Evolutionary conservation across 2,329 filamentous ascomycete genomes (phyloP).

Genomic region (Endothia cerciana): DNA sequence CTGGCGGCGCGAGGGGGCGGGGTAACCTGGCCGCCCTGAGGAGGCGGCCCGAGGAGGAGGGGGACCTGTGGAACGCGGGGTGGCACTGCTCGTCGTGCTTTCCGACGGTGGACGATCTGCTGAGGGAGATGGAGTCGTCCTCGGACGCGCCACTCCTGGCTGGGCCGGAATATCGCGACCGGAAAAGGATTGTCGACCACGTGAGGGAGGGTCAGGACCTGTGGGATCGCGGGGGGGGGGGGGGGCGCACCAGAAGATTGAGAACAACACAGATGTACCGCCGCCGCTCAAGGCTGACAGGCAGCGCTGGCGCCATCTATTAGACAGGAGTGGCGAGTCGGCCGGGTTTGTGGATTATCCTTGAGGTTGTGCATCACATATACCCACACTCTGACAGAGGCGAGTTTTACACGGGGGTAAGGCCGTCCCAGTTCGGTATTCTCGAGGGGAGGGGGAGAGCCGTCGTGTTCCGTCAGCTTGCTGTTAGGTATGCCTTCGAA

Average conservation of each 20-base stretch:
- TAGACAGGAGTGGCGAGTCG: slow-evolving; percentile 48
- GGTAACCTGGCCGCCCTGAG: slow-evolving; percentile 37
- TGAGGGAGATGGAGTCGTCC: slow-evolving; percentile 60
- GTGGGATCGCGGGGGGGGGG: slow-evolving; percentile 51
- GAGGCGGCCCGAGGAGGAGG: slow-evolving; percentile 49
- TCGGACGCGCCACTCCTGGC: slow-evolving; percentile 60
- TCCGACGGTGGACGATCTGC: slow-evolving; percentile 56
- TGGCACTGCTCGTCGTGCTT: slow-evolving; percentile 70
- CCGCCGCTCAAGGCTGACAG: slow-evolving; percentile 45
- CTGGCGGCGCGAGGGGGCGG: slow-evolving; percentile 44
- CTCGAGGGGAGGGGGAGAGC: too few relatives aligned
- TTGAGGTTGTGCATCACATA: not conserved
- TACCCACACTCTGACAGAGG: not conserved
- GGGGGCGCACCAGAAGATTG: slow-evolving; percentile 53
- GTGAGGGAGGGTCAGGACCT: slow-evolving; percentile 58
- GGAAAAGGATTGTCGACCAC: slow-evolving; percentile 51
- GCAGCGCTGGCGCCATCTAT: slow-evolving; percentile 49
- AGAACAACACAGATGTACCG: slow-evolving; percentile 58
- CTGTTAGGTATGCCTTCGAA: too few relatives aligned
- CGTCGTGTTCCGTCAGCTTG: too few relatives aligned
- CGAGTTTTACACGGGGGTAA: not conserved
- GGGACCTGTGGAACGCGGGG: slow-evolving; percentile 51
- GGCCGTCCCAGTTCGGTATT: too few relatives aligned
- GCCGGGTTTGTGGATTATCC: slow-evolving; percentile 55
- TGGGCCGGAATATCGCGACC: slow-evolving; percentile 50